phyloP scores from a whole-genome alignment of 2,329 filamentous ascomycete species.

The Orbilia ellipsospora region DNA sequence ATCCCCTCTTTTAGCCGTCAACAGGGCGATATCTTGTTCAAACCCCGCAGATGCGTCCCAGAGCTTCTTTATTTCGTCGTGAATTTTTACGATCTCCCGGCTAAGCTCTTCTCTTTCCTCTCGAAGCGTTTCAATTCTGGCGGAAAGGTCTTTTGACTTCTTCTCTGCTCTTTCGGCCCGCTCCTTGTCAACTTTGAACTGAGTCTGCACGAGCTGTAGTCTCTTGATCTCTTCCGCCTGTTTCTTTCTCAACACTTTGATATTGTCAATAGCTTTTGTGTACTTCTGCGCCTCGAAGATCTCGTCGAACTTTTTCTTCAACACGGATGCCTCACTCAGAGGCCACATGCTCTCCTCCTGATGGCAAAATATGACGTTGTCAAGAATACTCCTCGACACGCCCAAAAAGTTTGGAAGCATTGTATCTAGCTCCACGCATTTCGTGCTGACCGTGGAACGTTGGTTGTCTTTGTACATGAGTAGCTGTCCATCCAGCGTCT shows the following conservation, averaged over 20 bases:
- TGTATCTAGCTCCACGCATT: slow-evolving; percentile 81
- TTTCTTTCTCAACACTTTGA: slow-evolving; percentile 85
- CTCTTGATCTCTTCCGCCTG: slow-evolving; percentile 79
- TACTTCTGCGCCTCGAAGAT: slow-evolving; percentile 98
- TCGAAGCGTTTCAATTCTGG: slow-evolving; percentile 40
- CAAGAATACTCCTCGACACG: slow-evolving; percentile 87
- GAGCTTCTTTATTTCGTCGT: slow-evolving; percentile 30
- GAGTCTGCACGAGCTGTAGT: slow-evolving; percentile 78
- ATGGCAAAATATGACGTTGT: slow-evolving; percentile 97
- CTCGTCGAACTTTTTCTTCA: slow-evolving; percentile 96
- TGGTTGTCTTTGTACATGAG: slow-evolving; percentile 82
- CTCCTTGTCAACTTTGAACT: slow-evolving; percentile 85
- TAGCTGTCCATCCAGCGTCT: slow-evolving; percentile 84
- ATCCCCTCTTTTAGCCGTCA: slow-evolving; percentile 21
- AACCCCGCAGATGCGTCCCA: slow-evolving; percentile 37
- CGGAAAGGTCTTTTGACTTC: slow-evolving; percentile 43
- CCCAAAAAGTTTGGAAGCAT: slow-evolving; percentile 87
- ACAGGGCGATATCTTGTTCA: slow-evolving; percentile 33
- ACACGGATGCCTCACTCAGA: slow-evolving; percentile 82
- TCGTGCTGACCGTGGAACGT: slow-evolving; percentile 79
- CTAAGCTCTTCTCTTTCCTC: slow-evolving; percentile 45
- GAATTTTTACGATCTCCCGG: slow-evolving; percentile 38
- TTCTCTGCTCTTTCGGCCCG: slow-evolving; percentile 73
- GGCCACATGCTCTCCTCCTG: slow-evolving; percentile 98
- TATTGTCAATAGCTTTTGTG: slow-evolving; percentile 95